Conservation (phyloP, 2,329 filamentous ascomycete genomes). For the Phoma sp. region DNA sequence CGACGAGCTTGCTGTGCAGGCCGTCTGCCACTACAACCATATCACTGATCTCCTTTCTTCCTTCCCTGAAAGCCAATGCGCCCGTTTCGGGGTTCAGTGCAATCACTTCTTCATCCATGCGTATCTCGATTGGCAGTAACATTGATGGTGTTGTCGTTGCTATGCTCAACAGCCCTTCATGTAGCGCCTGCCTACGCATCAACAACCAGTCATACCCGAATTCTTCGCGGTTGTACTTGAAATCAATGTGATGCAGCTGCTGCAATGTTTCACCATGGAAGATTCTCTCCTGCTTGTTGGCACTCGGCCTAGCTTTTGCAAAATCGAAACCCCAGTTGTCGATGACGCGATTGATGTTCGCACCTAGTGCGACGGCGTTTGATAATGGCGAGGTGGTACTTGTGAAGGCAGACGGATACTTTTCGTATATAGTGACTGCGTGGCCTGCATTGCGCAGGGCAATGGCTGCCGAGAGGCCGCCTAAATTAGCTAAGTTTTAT, state of each 20-base stretch:
- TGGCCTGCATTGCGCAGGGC: constrained; percentile 61
- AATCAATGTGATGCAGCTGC: constrained; percentile 8
- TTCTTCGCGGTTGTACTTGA: constrained; percentile 9
- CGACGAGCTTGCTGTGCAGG: constrained; percentile 7
- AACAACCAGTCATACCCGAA: constrained; percentile 11
- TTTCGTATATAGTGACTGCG: constrained; percentile 68
- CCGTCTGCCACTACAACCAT: constrained; percentile 3
- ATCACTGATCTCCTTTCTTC: background rate
- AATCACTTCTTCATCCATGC: background rate
- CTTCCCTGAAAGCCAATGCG: background rate
- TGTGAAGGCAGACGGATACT: constrained; percentile 62
- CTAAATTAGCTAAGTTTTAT: constrained; percentile 22
- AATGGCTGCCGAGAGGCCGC: constrained; percentile 59
- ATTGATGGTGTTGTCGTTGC: background rate
- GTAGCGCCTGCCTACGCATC: constrained; percentile 11
- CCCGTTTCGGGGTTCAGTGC: background rate
- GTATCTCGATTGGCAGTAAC: background rate
- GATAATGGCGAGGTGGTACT: constrained; percentile 6
- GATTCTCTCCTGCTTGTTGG: constrained; percentile 3
- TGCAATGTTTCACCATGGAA: constrained; percentile 5
- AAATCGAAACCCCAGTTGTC: constrained; percentile 9
- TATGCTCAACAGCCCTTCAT: constrained; percentile 3
- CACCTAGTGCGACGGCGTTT: constrained; percentile 5
- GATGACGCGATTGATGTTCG: constrained; percentile 9
- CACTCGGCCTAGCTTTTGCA: background rate